Conservation (phyloP, 1,139 yeast genomes). For the Suhomyces panamericanus region DNA sequence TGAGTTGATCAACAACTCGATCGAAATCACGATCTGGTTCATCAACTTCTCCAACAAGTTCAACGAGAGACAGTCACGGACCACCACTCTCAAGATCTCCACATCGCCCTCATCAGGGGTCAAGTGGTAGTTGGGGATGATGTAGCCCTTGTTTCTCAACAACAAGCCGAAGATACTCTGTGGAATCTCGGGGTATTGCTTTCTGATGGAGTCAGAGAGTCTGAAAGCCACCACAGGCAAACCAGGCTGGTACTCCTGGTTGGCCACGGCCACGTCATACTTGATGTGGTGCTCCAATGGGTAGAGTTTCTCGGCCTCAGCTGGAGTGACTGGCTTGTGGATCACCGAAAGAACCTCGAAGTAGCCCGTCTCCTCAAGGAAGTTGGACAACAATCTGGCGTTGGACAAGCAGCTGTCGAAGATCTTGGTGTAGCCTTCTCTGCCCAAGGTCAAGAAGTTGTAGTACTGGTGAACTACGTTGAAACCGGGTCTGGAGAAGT, state of each 20-base stretch:
- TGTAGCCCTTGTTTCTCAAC: constrained; percentile 80
- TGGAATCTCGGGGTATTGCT: constrained; percentile 77
- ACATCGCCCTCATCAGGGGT: constrained; percentile 57
- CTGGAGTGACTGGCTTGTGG: constrained; percentile 50
- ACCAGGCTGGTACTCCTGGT: constrained; percentile 62
- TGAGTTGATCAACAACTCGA: constrained; percentile 52
- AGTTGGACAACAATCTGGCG: constrained; percentile 66
- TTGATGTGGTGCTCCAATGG: constrained; percentile 23
- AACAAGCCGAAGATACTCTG: constrained; percentile 73
- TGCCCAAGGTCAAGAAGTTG: constrained; percentile 71
- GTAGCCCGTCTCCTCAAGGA: constrained; percentile 63
- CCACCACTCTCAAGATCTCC: constrained; percentile 85
- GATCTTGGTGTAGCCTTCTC: constrained; percentile 62
- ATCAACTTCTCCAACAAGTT: constrained; percentile 73
- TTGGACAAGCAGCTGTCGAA: constrained; percentile 66
- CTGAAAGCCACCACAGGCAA: constrained; percentile 89
- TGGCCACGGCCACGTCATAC: constrained; percentile 20
- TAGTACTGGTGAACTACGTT: constrained; percentile 87
- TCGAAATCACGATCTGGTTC: constrained; percentile 59
- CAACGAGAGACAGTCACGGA: constrained; percentile 67
- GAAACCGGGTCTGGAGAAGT: constrained; percentile 91
- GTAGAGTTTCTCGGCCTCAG: constrained; percentile 18
- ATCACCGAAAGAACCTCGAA: constrained; percentile 78
- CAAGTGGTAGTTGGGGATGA: constrained; percentile 85
- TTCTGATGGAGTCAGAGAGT: constrained; percentile 57